These are phyloP conservation scores for Barnettozyma californica DNA, from an alignment of 805 yeast genomes.

Conservation along the genomic window DNA sequence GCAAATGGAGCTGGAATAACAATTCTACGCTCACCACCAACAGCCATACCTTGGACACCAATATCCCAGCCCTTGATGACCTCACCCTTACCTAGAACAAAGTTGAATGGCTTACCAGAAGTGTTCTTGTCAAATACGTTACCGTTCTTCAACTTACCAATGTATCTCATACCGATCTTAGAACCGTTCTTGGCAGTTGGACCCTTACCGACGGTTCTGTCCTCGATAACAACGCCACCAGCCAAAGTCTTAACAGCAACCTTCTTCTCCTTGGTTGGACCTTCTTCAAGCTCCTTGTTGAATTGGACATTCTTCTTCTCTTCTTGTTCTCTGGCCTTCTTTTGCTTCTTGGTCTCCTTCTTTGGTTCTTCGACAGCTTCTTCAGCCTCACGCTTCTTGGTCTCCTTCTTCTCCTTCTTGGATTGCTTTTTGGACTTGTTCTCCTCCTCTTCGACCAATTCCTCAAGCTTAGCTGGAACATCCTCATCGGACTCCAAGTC, in stretches of 20 bases:
- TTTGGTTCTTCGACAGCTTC: conserved; percentile 25
- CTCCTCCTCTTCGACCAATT: conserved; percentile 60
- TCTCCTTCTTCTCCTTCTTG: conserved; percentile 26
- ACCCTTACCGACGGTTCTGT: conserved; percentile 85
- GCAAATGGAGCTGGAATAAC: conserved; percentile 95
- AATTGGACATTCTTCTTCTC: conserved; percentile 78
- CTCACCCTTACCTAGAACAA: conserved; percentile 93
- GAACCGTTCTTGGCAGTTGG: conserved; percentile 81
- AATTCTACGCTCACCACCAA: conserved; percentile 98
- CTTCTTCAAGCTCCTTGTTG: conserved; percentile 88
- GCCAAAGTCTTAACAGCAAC: conserved; percentile 73
- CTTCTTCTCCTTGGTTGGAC: conserved; percentile 65
- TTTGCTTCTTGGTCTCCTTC: conserved; percentile 13
- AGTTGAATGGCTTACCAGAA: conserved; percentile 90
- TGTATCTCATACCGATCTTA: conserved; percentile 94
- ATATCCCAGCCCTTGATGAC: conserved; percentile 98
- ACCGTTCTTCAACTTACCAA: conserved; percentile 96
- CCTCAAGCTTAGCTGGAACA: conserved; percentile 67
- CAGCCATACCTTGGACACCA: conserved; percentile 98
- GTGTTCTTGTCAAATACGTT: conserved; percentile 96
- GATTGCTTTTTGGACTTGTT: conserved; percentile 27
- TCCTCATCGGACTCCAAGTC: conserved; percentile 58
- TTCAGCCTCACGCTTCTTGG: conserved; percentile 16
- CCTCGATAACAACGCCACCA: conserved; percentile 94
- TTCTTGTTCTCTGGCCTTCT: conserved; percentile 12